Percentiles rank a stretch among this genome's conserved stretches.
Evolutionary conservation across 805 yeast genomes (phyloP).

Genomic region (Kuraishia borneana): DNA sequence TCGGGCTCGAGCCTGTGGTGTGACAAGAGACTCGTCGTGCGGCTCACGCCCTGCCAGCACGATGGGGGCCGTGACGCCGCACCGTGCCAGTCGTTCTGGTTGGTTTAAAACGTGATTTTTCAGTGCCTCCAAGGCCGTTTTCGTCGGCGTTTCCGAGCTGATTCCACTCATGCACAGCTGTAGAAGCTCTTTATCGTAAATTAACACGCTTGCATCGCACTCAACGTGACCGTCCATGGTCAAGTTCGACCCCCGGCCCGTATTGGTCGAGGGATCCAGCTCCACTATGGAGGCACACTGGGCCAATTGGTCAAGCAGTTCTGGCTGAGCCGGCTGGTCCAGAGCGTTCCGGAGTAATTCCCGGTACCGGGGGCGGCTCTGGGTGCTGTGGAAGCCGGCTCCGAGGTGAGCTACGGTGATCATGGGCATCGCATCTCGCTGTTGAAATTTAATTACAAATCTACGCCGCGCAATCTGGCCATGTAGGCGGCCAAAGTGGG

Average conservation of each 20-base stretch:
- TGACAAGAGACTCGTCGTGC: no score
- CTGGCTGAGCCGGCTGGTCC: no score
- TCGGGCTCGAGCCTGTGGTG: background rate
- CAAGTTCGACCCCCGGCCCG: conserved; percentile 37
- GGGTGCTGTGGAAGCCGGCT: no score
- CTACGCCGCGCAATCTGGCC: no score
- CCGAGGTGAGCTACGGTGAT: no score
- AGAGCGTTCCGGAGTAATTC: no score
- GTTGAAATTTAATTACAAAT: no score
- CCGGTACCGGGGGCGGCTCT: no score
- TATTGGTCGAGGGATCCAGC: conserved; percentile 28
- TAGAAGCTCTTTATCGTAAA: background rate
- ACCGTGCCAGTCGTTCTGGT: background rate
- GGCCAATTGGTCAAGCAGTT: no score
- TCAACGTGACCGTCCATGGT: conserved; percentile 27
- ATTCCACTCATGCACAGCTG: background rate
- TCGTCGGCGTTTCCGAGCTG: background rate
- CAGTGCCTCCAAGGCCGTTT: background rate
- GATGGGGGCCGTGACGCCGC: background rate
- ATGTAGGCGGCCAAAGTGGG: background rate
- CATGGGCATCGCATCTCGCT: no score
- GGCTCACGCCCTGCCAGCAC: background rate
- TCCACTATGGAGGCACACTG: conserved; percentile 16
- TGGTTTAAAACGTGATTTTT: background rate
- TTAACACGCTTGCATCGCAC: conserved; percentile 31